These are phyloP conservation scores for Primulina eburnea DNA, from an alignment of 257 asterid species.

Conservation along the genomic window DNA sequence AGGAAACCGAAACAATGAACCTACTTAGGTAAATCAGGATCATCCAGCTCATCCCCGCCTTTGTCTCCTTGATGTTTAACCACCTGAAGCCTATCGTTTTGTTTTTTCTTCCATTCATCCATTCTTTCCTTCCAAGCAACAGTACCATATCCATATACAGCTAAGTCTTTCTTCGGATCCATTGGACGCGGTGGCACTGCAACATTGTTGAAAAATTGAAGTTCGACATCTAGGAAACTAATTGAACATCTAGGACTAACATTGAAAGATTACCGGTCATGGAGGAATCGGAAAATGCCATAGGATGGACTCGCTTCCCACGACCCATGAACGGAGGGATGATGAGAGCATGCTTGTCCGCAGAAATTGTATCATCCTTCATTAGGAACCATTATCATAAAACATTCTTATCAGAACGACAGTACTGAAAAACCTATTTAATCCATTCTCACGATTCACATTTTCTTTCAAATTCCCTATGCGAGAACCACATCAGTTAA, in stretches of 20 bases:
- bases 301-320: conserved; percentile 77
- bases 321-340: conserved; percentile 74
- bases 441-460: conserved; percentile 1
- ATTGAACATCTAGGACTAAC: background rate
- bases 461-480: background rate
- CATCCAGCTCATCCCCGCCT: conserved; percentile 80
- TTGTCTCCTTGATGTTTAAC: conserved; percentile 84
- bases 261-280: conserved; percentile 49
- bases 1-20: conserved; percentile 33
- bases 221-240: conserved; percentile 9
- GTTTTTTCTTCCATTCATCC: conserved; percentile 98
- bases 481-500: conserved; percentile 12
- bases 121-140: conserved; percentile 99
- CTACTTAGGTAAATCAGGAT: conserved; percentile 93
- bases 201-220: conserved; percentile 20
- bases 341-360: conserved; percentile 91
- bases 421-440: background rate
- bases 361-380: conserved; percentile 91
- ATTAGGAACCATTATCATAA: conserved; percentile 25
- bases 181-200: conserved; percentile 90
- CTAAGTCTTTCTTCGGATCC: conserved; percentile 97
- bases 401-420: conserved; percentile 7
- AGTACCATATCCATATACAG: conserved; percentile 93
- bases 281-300: conserved; percentile 67
- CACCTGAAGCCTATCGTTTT: conserved; percentile 83